Conservation (phyloP, 371 early-diverging fungal species). For the Mucor racemosus region DNA sequence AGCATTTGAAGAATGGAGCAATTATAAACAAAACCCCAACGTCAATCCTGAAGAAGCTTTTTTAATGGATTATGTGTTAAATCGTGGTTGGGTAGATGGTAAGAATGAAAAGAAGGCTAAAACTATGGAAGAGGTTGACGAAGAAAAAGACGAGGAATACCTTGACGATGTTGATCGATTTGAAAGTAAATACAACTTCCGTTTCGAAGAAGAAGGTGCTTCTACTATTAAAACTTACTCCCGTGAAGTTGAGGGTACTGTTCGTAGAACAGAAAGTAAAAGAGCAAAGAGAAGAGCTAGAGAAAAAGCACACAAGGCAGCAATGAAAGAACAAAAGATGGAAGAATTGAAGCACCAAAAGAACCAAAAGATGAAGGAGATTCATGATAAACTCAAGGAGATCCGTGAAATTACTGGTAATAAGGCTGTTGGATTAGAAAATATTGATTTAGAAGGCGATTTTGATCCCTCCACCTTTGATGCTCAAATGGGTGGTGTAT, state of each 20-base stretch:
- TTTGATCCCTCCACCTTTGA: conserved; percentile 90
- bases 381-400: conserved; percentile 75
- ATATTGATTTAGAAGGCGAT: conserved; percentile 86
- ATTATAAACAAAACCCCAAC: conserved; percentile 58
- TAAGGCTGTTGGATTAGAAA: conserved; percentile 70
- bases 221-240: conserved; percentile 72
- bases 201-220: conserved; percentile 88
- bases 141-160: conserved; percentile 63
- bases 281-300: conserved; percentile 75
- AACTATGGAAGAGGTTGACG: conserved; percentile 49
- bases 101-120: conserved; percentile 48
- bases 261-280: conserved; percentile 74
- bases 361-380: conserved; percentile 86
- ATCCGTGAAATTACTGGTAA: conserved; percentile 88
- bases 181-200: conserved; percentile 90
- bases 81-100: conserved; percentile 94
- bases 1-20: conserved; percentile 67
- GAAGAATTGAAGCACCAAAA: conserved; percentile 90
- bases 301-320: conserved; percentile 71
- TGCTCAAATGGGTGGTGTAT: conserved; percentile 78
- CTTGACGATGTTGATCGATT: conserved; percentile 84
- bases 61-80: conserved; percentile 89
- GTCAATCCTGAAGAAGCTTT: conserved; percentile 79
- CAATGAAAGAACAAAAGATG: conserved; percentile 65
- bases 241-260: conserved; percentile 76